Base-by-base conservation (phyloP, 2,329 filamentous ascomycete genomes). In the Stagonosporopsis rhizophila region DNA sequence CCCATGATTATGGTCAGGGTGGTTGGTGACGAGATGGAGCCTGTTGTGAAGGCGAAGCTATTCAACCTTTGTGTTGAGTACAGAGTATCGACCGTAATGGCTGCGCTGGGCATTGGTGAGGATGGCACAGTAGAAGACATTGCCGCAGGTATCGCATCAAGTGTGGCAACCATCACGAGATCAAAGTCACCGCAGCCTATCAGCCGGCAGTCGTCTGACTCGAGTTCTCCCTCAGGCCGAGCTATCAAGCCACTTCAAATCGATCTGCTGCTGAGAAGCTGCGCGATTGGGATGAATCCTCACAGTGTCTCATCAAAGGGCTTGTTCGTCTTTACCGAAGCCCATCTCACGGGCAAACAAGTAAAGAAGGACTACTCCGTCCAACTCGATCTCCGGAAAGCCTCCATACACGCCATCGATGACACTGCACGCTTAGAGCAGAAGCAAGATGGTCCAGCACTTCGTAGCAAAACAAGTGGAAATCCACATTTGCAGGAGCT, bases 21-120 rank as follows among this genome's bases (percentile, higher is more conserved):
- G 78, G 90, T 99, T 62, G 92, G 92, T 0, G 93, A 98, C 71
- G 94, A 98, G 72, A 91, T 96, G 78, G 94, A 98, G 61, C 94
- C 96, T 0, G 87, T 91, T 6, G 81, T 97, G 63, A 96, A 96
- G 73, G 75, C 97, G 55, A 96, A 96, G 72, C 78, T 98, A 38
- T 90, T 90, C 75, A 92, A 96, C 59, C 66, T 96, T 4, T 89
- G 87, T 56, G 76, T 92, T n/a, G 96, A 99, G 72, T 99, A 99
- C 73, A 89, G 89, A 15, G 90, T 98, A 4, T 85, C 91, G 0
- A 91, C 90, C 0, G 75, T 97, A 0, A 89, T 96, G 81, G 91
- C 92, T 48, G 75, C 96, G 5, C 82, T 96, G 6, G 89, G 87
- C 0, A 81, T 96, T 2, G 82, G 83, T 14, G 85, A 88, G 15